A percentile compares a stretch with the other conserved stretches of the same genome.
Conservation (phyloP, 2,329 filamentous ascomycete genomes). For the Xylariomycetidae sp. region DNA sequence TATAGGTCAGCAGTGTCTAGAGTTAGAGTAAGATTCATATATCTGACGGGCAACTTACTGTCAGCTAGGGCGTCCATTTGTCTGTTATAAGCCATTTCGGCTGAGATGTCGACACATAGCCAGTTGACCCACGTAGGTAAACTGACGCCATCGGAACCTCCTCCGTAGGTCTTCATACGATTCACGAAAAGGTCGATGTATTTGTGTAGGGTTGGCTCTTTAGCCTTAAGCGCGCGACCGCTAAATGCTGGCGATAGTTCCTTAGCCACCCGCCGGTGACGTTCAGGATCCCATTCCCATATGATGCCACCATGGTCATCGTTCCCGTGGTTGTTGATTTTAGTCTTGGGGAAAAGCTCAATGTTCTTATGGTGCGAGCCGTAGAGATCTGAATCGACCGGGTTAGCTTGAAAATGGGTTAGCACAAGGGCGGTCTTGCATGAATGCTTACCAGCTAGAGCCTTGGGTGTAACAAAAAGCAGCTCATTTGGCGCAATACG, state of each 20-base stretch:
- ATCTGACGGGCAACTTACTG: slow-evolving; percentile 5
- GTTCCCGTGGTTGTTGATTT: slow-evolving; percentile 16
- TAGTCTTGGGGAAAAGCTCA: slow-evolving; percentile 16
- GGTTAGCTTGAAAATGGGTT: too few relatives aligned
- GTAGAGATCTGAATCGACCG: slow-evolving; percentile 8
- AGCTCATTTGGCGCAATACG: slow-evolving; percentile 7
- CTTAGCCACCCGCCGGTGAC: slow-evolving; percentile 15
- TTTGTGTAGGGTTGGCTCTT: slow-evolving; percentile 16
- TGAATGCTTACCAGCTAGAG: slow-evolving; percentile 2
- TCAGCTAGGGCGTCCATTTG: slow-evolving; percentile 14
- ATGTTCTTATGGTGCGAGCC: slow-evolving; percentile 10
- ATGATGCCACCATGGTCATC: slow-evolving; percentile 15
- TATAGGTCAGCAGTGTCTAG: neutral
- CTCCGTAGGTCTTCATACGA: slow-evolving; percentile 10
- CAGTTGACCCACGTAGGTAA: slow-evolving; percentile 16
- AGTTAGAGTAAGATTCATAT: neutral
- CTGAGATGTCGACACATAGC: slow-evolving; percentile 17
- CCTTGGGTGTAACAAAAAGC: slow-evolving; percentile 4
- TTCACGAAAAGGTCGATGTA: slow-evolving; percentile 18
- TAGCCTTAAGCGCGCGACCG: slow-evolving; percentile 9
- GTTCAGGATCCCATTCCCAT: slow-evolving; percentile 17
- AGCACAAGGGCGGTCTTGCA: neutral
- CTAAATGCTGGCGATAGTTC: slow-evolving; percentile 19
- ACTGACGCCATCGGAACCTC: slow-evolving; percentile 2
- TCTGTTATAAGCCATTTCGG: slow-evolving; percentile 18